Conservation (phyloP, 371 early-diverging fungal genomes). For the Actinomucor elegans region DNA sequence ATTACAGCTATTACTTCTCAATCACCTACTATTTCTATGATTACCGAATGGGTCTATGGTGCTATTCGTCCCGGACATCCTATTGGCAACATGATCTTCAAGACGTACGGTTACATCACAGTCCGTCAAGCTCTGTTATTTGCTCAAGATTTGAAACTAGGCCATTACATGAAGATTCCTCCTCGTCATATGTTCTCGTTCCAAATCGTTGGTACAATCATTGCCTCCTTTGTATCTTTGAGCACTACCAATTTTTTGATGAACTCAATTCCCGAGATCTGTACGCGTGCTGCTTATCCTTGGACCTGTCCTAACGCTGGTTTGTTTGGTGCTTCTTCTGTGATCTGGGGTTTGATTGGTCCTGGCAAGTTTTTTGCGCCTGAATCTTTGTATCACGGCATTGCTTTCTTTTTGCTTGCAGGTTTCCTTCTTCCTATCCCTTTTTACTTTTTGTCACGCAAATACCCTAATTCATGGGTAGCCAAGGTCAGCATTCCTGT, state of each 20-base stretch:
- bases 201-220: slow-evolving; percentile 59
- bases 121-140: slow-evolving; percentile 58
- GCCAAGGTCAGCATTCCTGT: slow-evolving; percentile 56
- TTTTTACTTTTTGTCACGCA: slow-evolving; percentile 39
- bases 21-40: slow-evolving; percentile 42
- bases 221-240: slow-evolving; percentile 59
- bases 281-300: slow-evolving; percentile 47
- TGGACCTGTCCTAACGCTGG: slow-evolving; percentile 51
- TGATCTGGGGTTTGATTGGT: slow-evolving; percentile 67
- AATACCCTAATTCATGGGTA: slow-evolving; percentile 48
- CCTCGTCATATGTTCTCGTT: slow-evolving; percentile 63
- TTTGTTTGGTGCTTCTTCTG: slow-evolving; percentile 43
- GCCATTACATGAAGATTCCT: slow-evolving; percentile 70
- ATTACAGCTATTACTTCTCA: slow-evolving; percentile 46
- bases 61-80: slow-evolving; percentile 58
- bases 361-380: slow-evolving; percentile 60
- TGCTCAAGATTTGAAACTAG: slow-evolving; percentile 58
- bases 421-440: slow-evolving; percentile 53
- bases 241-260: slow-evolving; percentile 62
- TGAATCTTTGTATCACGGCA: slow-evolving; percentile 43
- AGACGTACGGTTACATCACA: slow-evolving; percentile 59
- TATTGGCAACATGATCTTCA: slow-evolving; percentile 62
- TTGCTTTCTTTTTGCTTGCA: slow-evolving; percentile 41
- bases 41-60: slow-evolving; percentile 48
- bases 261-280: slow-evolving; percentile 51